Evolutionary conservation across 441 rosid species (phyloP), one percentile per base, ranked within the genome.

Genomic region (Pelargonium citronellum): DNA sequence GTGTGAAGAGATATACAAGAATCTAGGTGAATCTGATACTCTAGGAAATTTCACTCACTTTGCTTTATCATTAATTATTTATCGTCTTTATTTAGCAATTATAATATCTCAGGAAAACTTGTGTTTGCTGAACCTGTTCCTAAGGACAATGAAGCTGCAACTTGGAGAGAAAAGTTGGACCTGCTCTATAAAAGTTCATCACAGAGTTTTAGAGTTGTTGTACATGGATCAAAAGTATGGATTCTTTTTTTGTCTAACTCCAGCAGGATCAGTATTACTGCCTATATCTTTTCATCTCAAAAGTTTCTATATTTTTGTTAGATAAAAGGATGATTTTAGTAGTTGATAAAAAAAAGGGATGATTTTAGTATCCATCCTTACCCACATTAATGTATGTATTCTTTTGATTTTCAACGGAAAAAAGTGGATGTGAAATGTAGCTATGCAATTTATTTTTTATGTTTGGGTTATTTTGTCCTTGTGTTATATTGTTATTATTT

Each of bases 91-190:
- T 19, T 57, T 19, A 73, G 47, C 65, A 69, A 73, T 70, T 66
- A 27, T 72, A 75, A 77, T 70, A 70, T 76, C 79, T 72, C 67
- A 95, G 99, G 98, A 73, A 95, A 95, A 83, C 99, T 92, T 82
- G 99, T 95, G 65, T 95, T 92, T 68, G 96, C 98, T 77, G 99
- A 95, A 82, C 84, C 97, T 77, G 88, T 84, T 72, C 89, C 96
- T 69, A 95, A 88, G 89, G 99, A 95, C 71, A 90, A 86, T 79
- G 99, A 95, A 86, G 92, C 97, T 77, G 99, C 98, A 73, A 89
- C 91, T 73, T 95, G 99, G 99, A 87, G 96, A 81, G 99, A 95
- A 79, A 95, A 90, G 83, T 80, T 92, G 80, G 99, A 92, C 81
- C 97, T 89, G 75, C 91, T 95, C 74, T 92, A 95, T 74, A 95